Percentiles rank a stretch among this genome's conserved stretches.
Conservation (phyloP, 805 yeast species). For the Wickerhamiella allomyrinae region DNA sequence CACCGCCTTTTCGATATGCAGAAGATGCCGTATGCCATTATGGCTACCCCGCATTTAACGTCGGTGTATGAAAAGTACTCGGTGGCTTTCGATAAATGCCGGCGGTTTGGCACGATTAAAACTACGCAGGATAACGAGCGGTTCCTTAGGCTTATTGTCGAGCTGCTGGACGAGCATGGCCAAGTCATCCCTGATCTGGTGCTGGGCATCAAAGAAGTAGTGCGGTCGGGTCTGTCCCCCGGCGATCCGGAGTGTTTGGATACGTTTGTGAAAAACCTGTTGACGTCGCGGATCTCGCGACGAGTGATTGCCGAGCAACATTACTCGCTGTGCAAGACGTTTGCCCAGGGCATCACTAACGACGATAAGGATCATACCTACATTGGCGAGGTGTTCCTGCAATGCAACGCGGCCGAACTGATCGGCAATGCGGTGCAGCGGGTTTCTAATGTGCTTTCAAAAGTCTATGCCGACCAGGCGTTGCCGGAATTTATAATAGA, state of each 20-base stretch:
- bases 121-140: slow-evolving; percentile 59
- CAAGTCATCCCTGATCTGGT: slow-evolving; percentile 74
- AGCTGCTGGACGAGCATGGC: slow-evolving; percentile 59
- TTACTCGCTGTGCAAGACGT: slow-evolving; percentile 57
- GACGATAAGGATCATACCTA: slow-evolving; percentile 27
- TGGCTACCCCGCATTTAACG: slow-evolving; percentile 71
- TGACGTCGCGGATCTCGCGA: slow-evolving; percentile 78
- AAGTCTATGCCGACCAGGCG: slow-evolving; percentile 21
- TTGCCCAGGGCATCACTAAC: slow-evolving; percentile 32
- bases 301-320: slow-evolving; percentile 89
- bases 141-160: slow-evolving; percentile 51
- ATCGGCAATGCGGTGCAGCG: slow-evolving; percentile 30
- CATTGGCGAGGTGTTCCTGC: slow-evolving; percentile 66
- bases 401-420: slow-evolving; percentile 60
- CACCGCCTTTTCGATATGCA: slow-evolving; percentile 69
- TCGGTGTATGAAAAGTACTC: slow-evolving; percentile 84
- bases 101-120: slow-evolving; percentile 54
- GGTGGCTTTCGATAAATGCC: slow-evolving; percentile 71
- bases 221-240: slow-evolving; percentile 36
- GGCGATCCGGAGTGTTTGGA: slow-evolving; percentile 56
- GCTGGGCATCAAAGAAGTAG: slow-evolving; percentile 77
- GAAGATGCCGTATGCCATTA: slow-evolving; percentile 65
- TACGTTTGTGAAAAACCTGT: slow-evolving; percentile 55
- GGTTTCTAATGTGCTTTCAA: slow-evolving; percentile 4
- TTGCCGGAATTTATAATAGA: slow-evolving; percentile 69